A percentile compares a stretch with the other conserved stretches of the same genome.
These are phyloP conservation scores for Candida chilensis DNA, from an alignment of 805 yeast genomes.

Conservation along the genomic window DNA sequence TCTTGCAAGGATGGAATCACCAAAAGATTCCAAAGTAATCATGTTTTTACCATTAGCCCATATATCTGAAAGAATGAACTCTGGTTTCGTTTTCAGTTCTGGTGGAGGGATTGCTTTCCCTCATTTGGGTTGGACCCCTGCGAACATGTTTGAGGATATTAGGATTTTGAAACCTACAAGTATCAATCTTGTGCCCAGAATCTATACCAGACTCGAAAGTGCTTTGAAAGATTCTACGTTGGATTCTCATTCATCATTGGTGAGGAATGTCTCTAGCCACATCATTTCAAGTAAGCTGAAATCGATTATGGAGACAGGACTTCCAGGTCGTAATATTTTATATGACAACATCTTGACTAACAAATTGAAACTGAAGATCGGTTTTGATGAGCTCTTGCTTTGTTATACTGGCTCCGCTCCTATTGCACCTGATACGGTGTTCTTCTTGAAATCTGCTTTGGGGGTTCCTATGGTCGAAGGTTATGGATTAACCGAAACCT, in stretches of 20 bases:
- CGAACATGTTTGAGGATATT: conserved; percentile 50
- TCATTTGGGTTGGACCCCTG: conserved; percentile 34
- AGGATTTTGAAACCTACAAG: conserved; percentile 42
- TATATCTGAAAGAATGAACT: conserved; percentile 23
- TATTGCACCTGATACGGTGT: conserved; percentile 49
- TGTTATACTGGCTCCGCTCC: conserved; percentile 63
- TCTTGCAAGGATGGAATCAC: too few relatives aligned
- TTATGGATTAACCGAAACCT: conserved; percentile 23
- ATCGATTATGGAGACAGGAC: too few relatives aligned
- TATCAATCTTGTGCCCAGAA: conserved; percentile 55
- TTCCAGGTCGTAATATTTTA: conserved; percentile 7
- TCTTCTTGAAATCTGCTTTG: conserved; percentile 53
- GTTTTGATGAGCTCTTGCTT: conserved; percentile 31
- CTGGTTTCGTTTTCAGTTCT: conserved; percentile 30
- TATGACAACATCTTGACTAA: conserved; percentile 26
- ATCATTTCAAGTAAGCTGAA: too few relatives aligned
- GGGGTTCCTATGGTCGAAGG: conserved; percentile 29
- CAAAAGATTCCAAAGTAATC: too few relatives aligned
- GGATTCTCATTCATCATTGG: too few relatives aligned
- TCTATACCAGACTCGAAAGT: conserved; percentile 52
- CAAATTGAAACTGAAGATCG: conserved; percentile 33
- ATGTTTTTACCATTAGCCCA: conserved; percentile 32
- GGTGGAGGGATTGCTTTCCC: conserved; percentile 51
- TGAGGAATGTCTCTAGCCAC: too few relatives aligned
- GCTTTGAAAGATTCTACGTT: conserved; percentile 41